Conservation (phyloP, 2,329 filamentous ascomycete species). For the Onygena corvina region DNA sequence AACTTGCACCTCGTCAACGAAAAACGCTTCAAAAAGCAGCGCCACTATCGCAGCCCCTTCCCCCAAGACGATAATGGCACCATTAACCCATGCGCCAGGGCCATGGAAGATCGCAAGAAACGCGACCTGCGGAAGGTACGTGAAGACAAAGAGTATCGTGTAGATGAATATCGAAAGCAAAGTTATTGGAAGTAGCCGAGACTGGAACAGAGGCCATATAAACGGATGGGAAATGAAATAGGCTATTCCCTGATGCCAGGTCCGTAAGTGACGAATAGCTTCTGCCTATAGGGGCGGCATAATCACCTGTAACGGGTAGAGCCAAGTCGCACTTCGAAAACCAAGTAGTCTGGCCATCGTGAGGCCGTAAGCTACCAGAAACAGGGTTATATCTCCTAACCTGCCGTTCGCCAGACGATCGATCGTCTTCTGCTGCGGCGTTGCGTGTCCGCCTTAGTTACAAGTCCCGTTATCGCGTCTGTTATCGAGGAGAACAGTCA, state of each 20-base stretch:
- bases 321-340: constrained; percentile 30
- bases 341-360: constrained; percentile 13
- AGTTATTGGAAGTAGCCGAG: constrained; percentile 66
- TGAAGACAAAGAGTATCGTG: constrained; percentile 71
- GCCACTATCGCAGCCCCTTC: constrained; percentile 52
- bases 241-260: constrained; percentile 52
- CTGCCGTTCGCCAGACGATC: not conserved
- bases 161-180: constrained; percentile 76
- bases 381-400: not conserved
- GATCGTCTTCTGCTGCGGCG: too few species aligned
- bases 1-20: constrained; percentile 66
- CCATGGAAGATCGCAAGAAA: constrained; percentile 80
- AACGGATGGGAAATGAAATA: constrained; percentile 69
- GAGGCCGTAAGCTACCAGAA: too few species aligned
- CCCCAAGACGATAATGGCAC: constrained; percentile 67
- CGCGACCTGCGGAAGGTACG: constrained; percentile 78
- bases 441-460: too few species aligned
- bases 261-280: not conserved
- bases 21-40: constrained; percentile 64
- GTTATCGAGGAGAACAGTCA: too few species aligned
- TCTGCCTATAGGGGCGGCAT: not conserved
- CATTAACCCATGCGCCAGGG: constrained; percentile 76
- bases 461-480: too few species aligned
- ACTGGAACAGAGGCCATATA: constrained; percentile 67
- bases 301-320: constrained; percentile 39